Base-by-base conservation (phyloP, 495 filamentous ascomycete genomes). In the Chaetomidium leptoderma region DNA sequence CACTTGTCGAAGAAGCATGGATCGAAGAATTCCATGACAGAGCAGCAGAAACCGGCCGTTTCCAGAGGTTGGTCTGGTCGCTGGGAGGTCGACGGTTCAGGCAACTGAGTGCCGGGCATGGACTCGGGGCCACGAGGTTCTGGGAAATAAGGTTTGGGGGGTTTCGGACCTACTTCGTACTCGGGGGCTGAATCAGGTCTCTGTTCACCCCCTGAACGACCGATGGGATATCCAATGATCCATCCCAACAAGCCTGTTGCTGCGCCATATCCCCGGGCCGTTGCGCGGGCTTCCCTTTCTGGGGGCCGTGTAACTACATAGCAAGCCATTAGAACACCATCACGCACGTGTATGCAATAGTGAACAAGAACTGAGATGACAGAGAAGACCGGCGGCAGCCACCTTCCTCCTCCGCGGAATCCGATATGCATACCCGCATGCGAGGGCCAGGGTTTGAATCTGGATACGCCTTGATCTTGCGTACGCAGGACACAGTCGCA, bases 21-120 rank as follows among this genome's bases (percentile, higher is more conserved):
- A 50, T 24, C 7, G 36, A 33, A 40, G 23, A 33, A 8, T 51
- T 58, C 29, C 13, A 27, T 45, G 46, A 52, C 54, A 57, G 3
- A 52, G 37, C 47, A 52, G 11, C 7, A 8, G 17, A 57, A 32
- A 27, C n/a, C 16, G 36, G 37, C 37, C 37, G 51, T 8, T 19
- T 27, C 11, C 26, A 0, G 33, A 27, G 16, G 14, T 21, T n/a
- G 13, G 14, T 27, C 19, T 35, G 52, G 17, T 30, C 19, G 13
- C 29, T 14, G 13, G 19, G 52, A 24, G 50, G 13, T 36, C 1
- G 30, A 45, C 6, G 40, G 36, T 45, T 35, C 39, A 21, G 11
- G 8, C 6, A 11, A 0, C 23, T 19, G 47, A 48, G 14, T 48
- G 45, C 45, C 29, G 45, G 27, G 27, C 45, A 14, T 32, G 29